These are phyloP conservation scores for Phalaenopsis hybrid DNA, from an alignment of 116 monocot species.

Conservation along the genomic window DNA sequence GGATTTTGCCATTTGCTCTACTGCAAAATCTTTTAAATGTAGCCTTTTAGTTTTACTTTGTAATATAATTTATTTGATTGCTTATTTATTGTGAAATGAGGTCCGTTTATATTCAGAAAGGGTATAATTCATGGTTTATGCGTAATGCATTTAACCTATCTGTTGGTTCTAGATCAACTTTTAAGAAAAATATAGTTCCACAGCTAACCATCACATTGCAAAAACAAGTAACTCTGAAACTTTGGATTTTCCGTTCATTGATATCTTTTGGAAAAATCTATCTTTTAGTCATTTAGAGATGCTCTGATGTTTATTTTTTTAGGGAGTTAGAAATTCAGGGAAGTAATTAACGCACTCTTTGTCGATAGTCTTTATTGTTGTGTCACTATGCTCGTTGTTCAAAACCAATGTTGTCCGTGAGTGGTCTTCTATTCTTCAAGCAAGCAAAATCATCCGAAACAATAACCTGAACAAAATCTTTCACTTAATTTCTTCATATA, in stretches of 20 bases:
- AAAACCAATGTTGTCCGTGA: background rate
- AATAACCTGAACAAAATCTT: too few relatives aligned
- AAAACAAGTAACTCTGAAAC: background rate
- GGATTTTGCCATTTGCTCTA: background rate
- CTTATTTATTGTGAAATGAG: background rate
- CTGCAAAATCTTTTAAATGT: background rate
- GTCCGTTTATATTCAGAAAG: background rate
- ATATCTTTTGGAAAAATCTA: background rate
- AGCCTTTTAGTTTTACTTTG: background rate
- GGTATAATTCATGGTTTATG: background rate
- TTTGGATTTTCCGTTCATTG: background rate
- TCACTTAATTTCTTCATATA: too few relatives aligned
- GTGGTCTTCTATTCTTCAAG: background rate
- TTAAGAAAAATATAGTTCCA: background rate
- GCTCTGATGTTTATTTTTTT: background rate
- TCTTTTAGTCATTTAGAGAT: background rate
- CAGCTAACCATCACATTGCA: background rate
- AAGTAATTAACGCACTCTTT: background rate
- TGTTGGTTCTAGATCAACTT: background rate
- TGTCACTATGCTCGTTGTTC: background rate
- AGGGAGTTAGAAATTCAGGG: background rate
- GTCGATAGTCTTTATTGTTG: background rate
- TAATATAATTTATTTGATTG: background rate
- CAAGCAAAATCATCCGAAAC: too few relatives aligned
- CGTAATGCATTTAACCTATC: background rate